Evolutionary conservation across 768 basidiomycete species (phyloP), one percentile per base, ranked within the genome.

Genomic region (Naematelia encephala): DNA sequence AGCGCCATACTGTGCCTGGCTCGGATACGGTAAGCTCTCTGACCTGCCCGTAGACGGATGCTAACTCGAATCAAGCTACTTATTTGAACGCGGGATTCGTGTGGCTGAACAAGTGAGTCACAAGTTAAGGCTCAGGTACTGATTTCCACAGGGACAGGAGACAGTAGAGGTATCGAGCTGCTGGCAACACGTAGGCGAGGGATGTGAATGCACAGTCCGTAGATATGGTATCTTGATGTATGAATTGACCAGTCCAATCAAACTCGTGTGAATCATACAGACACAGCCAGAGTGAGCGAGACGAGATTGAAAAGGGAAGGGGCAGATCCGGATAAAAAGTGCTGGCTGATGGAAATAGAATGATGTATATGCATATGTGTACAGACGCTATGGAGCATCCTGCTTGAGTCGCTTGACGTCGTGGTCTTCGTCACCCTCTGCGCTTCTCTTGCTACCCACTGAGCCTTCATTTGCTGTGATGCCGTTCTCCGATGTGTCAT

Each of bases 61-160:
- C 43, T 22, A 16, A 21, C 25, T 19, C 26, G 34, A 8, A 16
- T 8, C 21, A 28, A 75, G 85, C 84, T 10, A 84, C 85, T 10
- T 88, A 87, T 76, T 79, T 88, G 42, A 87, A 86, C 69, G 84
- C 79, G n/a, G 85, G 84, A 0, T 80, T 82, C 48, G 84, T 84
- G 80, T 84, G 80, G 56, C 51, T 65, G 44, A 72, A 69, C 70
- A 61, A 61, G 68, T 63, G 42, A 62, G 67, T 51, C 3, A 39
- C 34, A 39, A 8, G 16, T 16, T 39, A 16, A 8, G 8, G 16
- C 34, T 39, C n/a, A 16, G 34, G 8, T 39, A 16, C 34, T 39
- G 34, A 39, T 16, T 39, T 39, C 8, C 16, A 39, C 34, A 39
- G 34, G 46, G 46, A 19, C 46, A 47, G 46, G 46, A 47, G 46